A percentile compares a stretch with the other conserved stretches of the same genome.
Conservation (phyloP, 345 rosid species). For the Populus davidiana region DNA sequence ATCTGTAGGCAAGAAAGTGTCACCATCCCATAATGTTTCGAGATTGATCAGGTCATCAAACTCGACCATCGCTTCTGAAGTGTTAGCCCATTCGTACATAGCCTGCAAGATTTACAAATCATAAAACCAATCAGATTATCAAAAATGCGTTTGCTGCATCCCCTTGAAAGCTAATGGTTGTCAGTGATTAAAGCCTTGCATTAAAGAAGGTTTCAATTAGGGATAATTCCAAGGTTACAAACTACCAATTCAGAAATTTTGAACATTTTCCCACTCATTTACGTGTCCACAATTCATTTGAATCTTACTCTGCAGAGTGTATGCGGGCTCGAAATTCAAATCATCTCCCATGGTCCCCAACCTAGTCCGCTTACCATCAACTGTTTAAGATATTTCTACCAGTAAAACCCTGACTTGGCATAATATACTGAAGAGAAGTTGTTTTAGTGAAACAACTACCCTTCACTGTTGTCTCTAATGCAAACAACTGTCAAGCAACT, state of each 20-base stretch:
- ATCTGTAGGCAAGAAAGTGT: constrained; percentile 44
- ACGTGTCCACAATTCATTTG: not conserved
- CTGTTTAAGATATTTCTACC: too few species aligned
- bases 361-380: not conserved
- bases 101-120: constrained; percentile 30
- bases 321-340: not conserved
- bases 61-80: constrained; percentile 35
- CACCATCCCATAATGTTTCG: constrained; percentile 49
- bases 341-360: not conserved
- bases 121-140: not conserved
- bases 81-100: constrained; percentile 23
- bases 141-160: not conserved
- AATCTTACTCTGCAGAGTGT: not conserved
- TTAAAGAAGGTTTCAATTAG: not conserved
- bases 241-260: not conserved
- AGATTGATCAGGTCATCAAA: constrained; percentile 57
- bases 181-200: not conserved
- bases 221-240: not conserved
- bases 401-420: not conserved
- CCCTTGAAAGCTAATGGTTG: not conserved
- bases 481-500: not conserved
- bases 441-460: not conserved
- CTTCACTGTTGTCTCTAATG: not conserved
- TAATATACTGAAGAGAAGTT: not conserved
- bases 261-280: not conserved